These are phyloP conservation scores for Microbotryum intermedium DNA, from an alignment of 1,284 basidiomycete species.

Conservation along the genomic window DNA sequence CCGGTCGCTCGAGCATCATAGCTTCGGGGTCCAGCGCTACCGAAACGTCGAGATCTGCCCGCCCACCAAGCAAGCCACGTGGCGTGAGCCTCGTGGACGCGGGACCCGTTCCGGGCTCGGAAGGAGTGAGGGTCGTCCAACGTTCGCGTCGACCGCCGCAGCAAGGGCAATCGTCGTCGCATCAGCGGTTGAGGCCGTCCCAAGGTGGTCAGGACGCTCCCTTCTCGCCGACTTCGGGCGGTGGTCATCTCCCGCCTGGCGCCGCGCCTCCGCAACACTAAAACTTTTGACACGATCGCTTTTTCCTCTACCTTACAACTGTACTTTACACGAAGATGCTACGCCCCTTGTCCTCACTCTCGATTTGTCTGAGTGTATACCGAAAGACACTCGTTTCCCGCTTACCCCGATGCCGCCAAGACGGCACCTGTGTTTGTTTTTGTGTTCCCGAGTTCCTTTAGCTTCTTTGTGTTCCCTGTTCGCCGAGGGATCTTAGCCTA, in stretches of 20 bases:
- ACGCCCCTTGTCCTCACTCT: too few relatives aligned
- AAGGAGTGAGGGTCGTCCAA: slow-evolving; percentile 42
- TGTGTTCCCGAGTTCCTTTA: too few relatives aligned
- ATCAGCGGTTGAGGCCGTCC: background rate
- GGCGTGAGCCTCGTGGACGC: slow-evolving; percentile 67
- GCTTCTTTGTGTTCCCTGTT: too few relatives aligned
- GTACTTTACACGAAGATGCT: too few relatives aligned
- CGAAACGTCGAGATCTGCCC: slow-evolving; percentile 28
- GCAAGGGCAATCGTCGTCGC: background rate
- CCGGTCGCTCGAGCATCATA: slow-evolving; percentile 31
- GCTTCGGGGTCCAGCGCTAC: slow-evolving; percentile 24
- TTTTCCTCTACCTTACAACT: too few relatives aligned
- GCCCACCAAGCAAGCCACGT: slow-evolving; percentile 37
- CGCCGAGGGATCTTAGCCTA: too few relatives aligned
- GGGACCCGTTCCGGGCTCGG: slow-evolving; percentile 66
- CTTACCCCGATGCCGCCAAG: too few relatives aligned
- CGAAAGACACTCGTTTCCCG: too few relatives aligned
- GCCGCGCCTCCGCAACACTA: slow-evolving; percentile 18
- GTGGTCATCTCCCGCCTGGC: slow-evolving; percentile 14
- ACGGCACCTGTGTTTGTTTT: too few relatives aligned
- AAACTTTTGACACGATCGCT: too few relatives aligned
- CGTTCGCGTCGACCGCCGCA: slow-evolving; percentile 3
- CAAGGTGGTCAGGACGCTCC: background rate
- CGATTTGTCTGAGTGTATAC: too few relatives aligned
- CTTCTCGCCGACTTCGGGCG: background rate